Evolutionary conservation across 2,329 filamentous ascomycete genomes (phyloP), one percentile per base, ranked within the genome.

Genomic region (Nemania bipapillata): DNA sequence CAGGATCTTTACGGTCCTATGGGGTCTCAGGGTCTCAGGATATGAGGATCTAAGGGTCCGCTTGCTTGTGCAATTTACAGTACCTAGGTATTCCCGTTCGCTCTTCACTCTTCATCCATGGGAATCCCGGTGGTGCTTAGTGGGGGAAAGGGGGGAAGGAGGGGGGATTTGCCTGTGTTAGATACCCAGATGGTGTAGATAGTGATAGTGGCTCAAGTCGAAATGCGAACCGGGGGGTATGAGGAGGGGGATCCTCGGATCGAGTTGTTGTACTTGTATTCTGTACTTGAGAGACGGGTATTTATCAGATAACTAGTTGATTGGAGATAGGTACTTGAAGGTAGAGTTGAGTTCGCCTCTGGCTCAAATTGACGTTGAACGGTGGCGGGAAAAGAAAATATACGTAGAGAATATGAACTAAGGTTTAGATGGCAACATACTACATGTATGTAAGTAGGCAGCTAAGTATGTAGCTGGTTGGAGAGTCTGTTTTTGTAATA

Each of bases 401-500:
- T n/a, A n/a, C n/a, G 20, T 15, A 35, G 35, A 28, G 28, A 24
- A 50, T 1, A 20, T 26, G 37, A 52, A 53, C 24, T 37, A 52
- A 35, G 20, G 26, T 35, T 32, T 8, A 12, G 8, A 15, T 12
- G 17, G 47, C 35, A n/a, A 22, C 50, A 30, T 15, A 24, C 22
- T 52, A 26, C 49, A 26, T 30, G 15, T 28, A 26, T 22, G 28
- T 30, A 28, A 22, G 24, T 47, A 57, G 32, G 37, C n/a, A 42
- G 37, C 37, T 42, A n/a, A n/a, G n/a, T n/a, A n/a, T n/a, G n/a
- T 42, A 7, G 17, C 32, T 56, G 20, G 65, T 49, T 63, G 26
- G 59, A 54, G 58, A 52, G 63, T 45, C 45, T 53, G 53, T 54
- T 22, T 65, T 60, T 52, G 66, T 60, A 61, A 54, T 65, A 45